Evolutionary conservation across 768 basidiomycete species (phyloP), one percentile per base, ranked within the genome.

Genomic region (Podaxis sp.): DNA sequence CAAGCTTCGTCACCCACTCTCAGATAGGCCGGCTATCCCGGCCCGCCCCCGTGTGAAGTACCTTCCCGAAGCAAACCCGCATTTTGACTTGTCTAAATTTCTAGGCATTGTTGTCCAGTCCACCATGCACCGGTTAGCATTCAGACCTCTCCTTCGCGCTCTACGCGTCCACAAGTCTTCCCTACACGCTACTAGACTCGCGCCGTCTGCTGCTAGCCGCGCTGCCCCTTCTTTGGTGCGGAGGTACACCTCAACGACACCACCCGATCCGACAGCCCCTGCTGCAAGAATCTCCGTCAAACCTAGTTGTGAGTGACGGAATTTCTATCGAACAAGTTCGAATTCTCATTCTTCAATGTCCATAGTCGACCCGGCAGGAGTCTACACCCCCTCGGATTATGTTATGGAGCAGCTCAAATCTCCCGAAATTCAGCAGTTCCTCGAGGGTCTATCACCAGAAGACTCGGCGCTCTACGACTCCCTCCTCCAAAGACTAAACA

Each of bases 81-180:
- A 47, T 23, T 57, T 37, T 57, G 28, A 48, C 46, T 21, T 1
- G 42, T 44, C 42, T 13, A 44, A 44, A 44, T 44, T 44, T 44
- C 42, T n/a, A 44, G 6, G 42, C 9, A 1, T 55, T 7, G 32
- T 28, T 46, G 40, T 32, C 55, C 25, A 21, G 32, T 40, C 35
- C 50, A 55, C 57, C 1, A 61, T 63, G 59, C 60, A 57, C 55
- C 59, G 59, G 9, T 42, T 62, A n/a, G 58, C 61, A 6, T n/a
- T 70, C 52, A 64, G 67, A 38, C 69, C 68, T 27, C 56, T 70
- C 40, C 65, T 72, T 59, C 75, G 74, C 62, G 67, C 66, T 54
- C 64, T 69, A 59, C 71, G 73, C 65, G 68, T 64, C 11, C 72
- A 68, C 42, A 64, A n/a, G 37, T 32, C 4, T 9, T 1, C 40